A percentile compares a stretch with the other conserved stretches of the same genome.
phyloP scores from a whole-genome alignment of 2,329 filamentous ascomycete species.

The Polytolypa hystricis region DNA sequence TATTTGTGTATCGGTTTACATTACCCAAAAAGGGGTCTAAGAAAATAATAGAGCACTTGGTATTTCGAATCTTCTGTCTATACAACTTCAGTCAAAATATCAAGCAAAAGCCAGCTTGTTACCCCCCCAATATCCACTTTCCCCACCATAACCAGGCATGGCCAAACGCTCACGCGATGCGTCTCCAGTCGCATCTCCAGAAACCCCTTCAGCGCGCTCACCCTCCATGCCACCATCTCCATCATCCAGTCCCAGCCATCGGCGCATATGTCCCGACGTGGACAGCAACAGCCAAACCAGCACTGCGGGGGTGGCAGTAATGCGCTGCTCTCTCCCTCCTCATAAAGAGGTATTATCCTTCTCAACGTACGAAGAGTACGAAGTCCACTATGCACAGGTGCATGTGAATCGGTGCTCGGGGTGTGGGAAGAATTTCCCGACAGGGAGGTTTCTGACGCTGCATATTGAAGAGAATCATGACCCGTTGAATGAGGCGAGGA shows the following conservation, averaged over 20 bases:
- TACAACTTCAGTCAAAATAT: too few relatives aligned
- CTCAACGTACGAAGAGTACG: slow-evolving; percentile 65
- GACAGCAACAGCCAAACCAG: too few relatives aligned
- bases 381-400: slow-evolving; percentile 68
- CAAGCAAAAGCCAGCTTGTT: too few relatives aligned
- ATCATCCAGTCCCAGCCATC: slow-evolving; percentile 6
- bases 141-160: too few relatives aligned
- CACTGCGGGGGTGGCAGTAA: too few relatives aligned
- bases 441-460: slow-evolving; percentile 63
- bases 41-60: too few relatives aligned
- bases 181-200: slow-evolving; percentile 14
- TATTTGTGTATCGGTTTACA: too few relatives aligned
- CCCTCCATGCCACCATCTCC: slow-evolving; percentile 18
- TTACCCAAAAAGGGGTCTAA: too few relatives aligned
- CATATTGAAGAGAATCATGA: slow-evolving; percentile 93
- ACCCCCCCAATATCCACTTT: too few relatives aligned
- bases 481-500: slow-evolving; percentile 58
- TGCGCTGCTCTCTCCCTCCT: slow-evolving; percentile 73
- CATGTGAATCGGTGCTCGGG: slow-evolving; percentile 79
- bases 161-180: slow-evolving; percentile 49
- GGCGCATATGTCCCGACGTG: neutral
- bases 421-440: slow-evolving; percentile 81
- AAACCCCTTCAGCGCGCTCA: slow-evolving; percentile 16
- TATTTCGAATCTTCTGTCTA: too few relatives aligned
- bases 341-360: slow-evolving; percentile 64